These are phyloP conservation scores for Sanchytrium tribonematis DNA, from an alignment of 371 early-diverging fungal genomes.

Conservation along the genomic window DNA sequence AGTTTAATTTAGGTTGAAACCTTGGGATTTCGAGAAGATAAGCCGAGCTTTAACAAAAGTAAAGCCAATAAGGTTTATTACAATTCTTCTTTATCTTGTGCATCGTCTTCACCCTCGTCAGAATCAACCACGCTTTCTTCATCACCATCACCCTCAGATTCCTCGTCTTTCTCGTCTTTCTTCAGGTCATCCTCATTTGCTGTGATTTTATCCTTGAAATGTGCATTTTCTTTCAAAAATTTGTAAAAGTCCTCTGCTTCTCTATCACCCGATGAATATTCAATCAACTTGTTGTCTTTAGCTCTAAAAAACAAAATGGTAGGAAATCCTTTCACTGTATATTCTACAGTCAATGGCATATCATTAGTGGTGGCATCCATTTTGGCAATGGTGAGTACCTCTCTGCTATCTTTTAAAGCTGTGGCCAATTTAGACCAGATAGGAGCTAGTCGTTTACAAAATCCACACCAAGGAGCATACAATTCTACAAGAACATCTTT, in stretches of 20 bases:
- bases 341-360: constrained; percentile 36
- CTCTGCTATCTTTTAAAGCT: constrained; percentile 38
- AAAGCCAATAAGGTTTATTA: too few relatives aligned
- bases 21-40: too few relatives aligned
- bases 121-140: constrained; percentile 2
- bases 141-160: not conserved
- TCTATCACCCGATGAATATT: constrained; percentile 62
- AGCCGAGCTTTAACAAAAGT: too few relatives aligned
- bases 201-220: constrained; percentile 4
- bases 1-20: too few relatives aligned
- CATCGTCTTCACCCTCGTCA: constrained; percentile 1
- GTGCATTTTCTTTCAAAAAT: constrained; percentile 38
- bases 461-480: constrained; percentile 1
- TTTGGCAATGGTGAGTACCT: constrained; percentile 38
- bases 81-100: constrained; percentile 29
- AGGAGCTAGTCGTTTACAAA: constrained; percentile 29
- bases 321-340: constrained; percentile 62
- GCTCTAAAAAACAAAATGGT: constrained; percentile 64
- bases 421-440: constrained; percentile 75
- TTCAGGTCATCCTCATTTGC: constrained; percentile 10
- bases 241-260: constrained; percentile 34
- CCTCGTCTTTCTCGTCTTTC: constrained; percentile 9
- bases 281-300: constrained; percentile 33
- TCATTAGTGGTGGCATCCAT: constrained; percentile 60
- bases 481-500: constrained; percentile 27